Percentiles rank a stretch among this genome's conserved stretches.
These are phyloP conservation scores for Vicia sativa DNA, from an alignment of 306 rosid species.

Conservation along the genomic window DNA sequence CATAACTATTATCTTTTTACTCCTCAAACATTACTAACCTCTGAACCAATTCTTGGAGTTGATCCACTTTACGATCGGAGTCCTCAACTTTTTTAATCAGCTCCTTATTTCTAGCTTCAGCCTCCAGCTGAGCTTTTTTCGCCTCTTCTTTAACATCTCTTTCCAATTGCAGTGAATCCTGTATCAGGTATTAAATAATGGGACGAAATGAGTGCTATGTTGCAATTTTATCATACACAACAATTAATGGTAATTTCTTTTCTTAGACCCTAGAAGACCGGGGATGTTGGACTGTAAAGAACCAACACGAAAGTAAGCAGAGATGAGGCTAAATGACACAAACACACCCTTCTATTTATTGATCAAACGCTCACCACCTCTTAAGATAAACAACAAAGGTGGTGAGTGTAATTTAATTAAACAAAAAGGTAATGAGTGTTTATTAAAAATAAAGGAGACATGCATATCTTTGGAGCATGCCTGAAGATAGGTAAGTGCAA, in stretches of 20 bases:
- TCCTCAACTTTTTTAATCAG: conserved; percentile 74
- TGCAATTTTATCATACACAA: conserved; percentile 10
- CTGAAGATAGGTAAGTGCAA: background rate
- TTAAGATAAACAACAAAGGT: background rate
- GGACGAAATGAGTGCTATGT: conserved; percentile 29
- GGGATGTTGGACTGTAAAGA: no score
- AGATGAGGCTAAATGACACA: background rate
- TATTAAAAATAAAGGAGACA: background rate
- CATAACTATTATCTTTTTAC: conserved; percentile 6
- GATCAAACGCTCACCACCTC: background rate
- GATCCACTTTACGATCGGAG: conserved; percentile 73
- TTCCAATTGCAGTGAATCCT: conserved; percentile 74
- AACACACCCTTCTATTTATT: background rate
- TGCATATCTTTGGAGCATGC: background rate
- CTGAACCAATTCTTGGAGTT: conserved; percentile 93
- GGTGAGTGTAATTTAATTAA: background rate
- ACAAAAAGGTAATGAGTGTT: no score
- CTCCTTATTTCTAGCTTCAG: conserved; percentile 77
- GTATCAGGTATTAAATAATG: conserved; percentile 41
- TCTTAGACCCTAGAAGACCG: background rate
- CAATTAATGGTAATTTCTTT: conserved; percentile 2
- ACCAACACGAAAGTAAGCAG: no score
- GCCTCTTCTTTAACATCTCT: conserved; percentile 73
- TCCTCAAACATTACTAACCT: conserved; percentile 64
- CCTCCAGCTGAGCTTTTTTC: conserved; percentile 57